Evolutionary conservation across 2,329 filamentous ascomycete species (phyloP).

Genomic region (Tolypocladium inflatum): DNA sequence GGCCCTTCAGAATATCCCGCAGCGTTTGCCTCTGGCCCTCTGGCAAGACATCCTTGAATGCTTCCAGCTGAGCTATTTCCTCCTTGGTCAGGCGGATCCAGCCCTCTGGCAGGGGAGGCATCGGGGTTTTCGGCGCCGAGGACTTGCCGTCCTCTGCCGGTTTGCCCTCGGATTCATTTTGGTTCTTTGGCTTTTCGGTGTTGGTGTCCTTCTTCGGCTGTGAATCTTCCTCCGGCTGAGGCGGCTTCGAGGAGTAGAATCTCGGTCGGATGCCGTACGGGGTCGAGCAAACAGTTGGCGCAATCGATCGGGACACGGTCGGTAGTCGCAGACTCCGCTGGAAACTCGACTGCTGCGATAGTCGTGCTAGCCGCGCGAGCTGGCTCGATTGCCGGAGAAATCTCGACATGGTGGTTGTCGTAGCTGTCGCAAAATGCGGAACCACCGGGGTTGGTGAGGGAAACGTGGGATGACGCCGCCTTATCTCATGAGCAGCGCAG

Average conservation of each 20-base stretch:
- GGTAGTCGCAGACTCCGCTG: slow-evolving; percentile 32
- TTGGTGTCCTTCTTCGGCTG: slow-evolving; percentile 13
- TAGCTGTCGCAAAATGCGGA: slow-evolving; percentile 21
- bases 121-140: slow-evolving; percentile 14
- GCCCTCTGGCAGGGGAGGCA: slow-evolving; percentile 30
- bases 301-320: slow-evolving; percentile 18
- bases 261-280: slow-evolving; percentile 25
- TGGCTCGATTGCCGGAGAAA: slow-evolving; percentile 57
- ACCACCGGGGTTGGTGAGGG: slow-evolving; percentile 19
- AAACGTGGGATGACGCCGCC: slow-evolving; percentile 11
- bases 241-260: slow-evolving; percentile 27
- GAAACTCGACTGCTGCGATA: slow-evolving; percentile 41
- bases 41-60: slow-evolving; percentile 53
- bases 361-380: slow-evolving; percentile 52
- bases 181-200: slow-evolving; percentile 4
- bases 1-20: slow-evolving; percentile 47
- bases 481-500: slow-evolving; percentile 23
- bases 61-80: slow-evolving; percentile 43
- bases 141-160: slow-evolving; percentile 9
- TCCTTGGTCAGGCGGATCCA: slow-evolving; percentile 37
- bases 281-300: slow-evolving; percentile 23
- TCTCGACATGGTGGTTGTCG: slow-evolving; percentile 47
- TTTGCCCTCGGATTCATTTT: slow-evolving; percentile 11
- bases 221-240: slow-evolving; percentile 26
- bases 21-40: slow-evolving; percentile 50